A percentile compares a stretch with the other conserved stretches of the same genome.
Evolutionary conservation across 2,329 filamentous ascomycete genomes (phyloP).

Genomic region (Lanzia echinophila): DNA sequence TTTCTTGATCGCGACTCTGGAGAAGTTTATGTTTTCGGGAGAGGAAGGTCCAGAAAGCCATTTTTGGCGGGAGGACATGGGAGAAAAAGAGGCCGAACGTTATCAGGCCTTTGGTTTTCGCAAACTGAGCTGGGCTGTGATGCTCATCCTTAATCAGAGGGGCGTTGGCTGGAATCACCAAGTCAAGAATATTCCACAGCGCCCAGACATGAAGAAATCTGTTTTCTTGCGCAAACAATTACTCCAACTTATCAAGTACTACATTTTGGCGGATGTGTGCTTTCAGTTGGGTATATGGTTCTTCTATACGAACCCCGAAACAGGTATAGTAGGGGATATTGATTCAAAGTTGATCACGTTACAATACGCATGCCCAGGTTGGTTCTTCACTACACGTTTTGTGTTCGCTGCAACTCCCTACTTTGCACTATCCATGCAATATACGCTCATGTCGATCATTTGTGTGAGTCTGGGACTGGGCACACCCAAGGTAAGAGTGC

Average conservation of each 20-base stretch:
- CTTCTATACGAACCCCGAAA: neutral
- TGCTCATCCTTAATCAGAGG: constrained; percentile 3
- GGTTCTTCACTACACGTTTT: neutral
- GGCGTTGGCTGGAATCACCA: constrained; percentile 7
- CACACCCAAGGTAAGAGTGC: neutral
- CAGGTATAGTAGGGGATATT: neutral
- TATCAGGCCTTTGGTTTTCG: neutral
- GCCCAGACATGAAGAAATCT: neutral
- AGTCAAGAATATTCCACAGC: constrained; percentile 2
- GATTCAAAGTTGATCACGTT: neutral
- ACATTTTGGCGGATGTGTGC: neutral
- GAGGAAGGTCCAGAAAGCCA: too few species aligned
- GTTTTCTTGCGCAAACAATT: neutral
- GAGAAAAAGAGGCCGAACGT: too few species aligned
- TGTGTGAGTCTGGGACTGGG: neutral
- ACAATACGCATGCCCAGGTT: too few species aligned
- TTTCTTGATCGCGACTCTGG: too few species aligned
- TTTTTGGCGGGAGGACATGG: too few species aligned
- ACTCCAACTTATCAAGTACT: too few species aligned
- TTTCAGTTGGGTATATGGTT: neutral
- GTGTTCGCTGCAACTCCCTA: neutral
- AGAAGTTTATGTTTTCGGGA: too few species aligned
- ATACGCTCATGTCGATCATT: neutral
- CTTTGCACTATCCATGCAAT: neutral
- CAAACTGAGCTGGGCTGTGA: neutral